Percentiles rank a stretch among this genome's conserved stretches.
Conservation (phyloP, 2,329 filamentous ascomycete genomes). For the Verticillium dahliae region DNA sequence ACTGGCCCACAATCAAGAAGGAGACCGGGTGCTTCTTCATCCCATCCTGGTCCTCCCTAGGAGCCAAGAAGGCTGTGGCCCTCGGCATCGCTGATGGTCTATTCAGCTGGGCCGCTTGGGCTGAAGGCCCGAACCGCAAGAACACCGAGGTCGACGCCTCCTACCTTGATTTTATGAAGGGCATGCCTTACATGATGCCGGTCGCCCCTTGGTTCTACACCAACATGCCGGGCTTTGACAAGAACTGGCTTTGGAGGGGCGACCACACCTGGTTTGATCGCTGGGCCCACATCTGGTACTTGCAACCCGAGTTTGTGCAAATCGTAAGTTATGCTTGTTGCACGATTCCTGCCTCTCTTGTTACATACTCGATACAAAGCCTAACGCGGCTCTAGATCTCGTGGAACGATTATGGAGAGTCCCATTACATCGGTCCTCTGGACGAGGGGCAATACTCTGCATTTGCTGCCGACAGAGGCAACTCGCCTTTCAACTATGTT, state of each 20-base stretch:
- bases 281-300: slow-evolving; percentile 46
- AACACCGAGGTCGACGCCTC: slow-evolving; percentile 11
- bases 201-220: slow-evolving; percentile 40
- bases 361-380: not conserved
- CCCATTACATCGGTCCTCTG: slow-evolving; percentile 45
- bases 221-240: slow-evolving; percentile 45
- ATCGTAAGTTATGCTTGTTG: slow-evolving; percentile 25
- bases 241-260: slow-evolving; percentile 58
- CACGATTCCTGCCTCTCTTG: not conserved
- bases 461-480: slow-evolving; percentile 21
- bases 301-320: slow-evolving; percentile 47
- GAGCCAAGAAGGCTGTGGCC: slow-evolving; percentile 18
- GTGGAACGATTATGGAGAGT: slow-evolving; percentile 46
- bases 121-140: slow-evolving; percentile 16
- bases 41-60: slow-evolving; percentile 38
- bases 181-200: slow-evolving; percentile 34
- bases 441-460: slow-evolving; percentile 13
- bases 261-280: slow-evolving; percentile 54
- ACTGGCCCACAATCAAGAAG: slow-evolving; percentile 36
- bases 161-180: slow-evolving; percentile 24
- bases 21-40: slow-evolving; percentile 29
- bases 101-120: slow-evolving; percentile 31
- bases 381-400: slow-evolving; percentile 17
- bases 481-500: slow-evolving; percentile 32
- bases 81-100: slow-evolving; percentile 23